Evolutionary conservation across 2,329 filamentous ascomycete genomes (phyloP).

Genomic region (Xylariales sp.): DNA sequence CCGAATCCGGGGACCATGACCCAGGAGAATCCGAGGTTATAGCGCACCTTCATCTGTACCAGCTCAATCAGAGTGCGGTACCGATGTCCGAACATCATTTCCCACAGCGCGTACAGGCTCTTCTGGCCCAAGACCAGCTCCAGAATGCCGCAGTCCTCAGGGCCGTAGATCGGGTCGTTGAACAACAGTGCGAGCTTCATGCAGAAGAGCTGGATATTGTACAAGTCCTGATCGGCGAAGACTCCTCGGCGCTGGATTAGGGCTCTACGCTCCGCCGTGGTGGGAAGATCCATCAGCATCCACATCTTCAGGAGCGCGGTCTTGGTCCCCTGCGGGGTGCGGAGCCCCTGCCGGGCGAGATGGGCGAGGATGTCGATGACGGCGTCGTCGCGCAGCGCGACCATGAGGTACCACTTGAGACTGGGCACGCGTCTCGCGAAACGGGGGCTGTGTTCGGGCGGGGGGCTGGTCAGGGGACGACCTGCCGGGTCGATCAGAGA

Average conservation of each 20-base stretch:
- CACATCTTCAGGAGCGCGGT: slow-evolving; percentile 61
- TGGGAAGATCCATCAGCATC: slow-evolving; percentile 65
- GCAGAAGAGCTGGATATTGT: slow-evolving; percentile 59
- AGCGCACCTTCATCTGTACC: slow-evolving; percentile 53
- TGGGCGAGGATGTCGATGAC: slow-evolving; percentile 59
- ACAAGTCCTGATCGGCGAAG: slow-evolving; percentile 58
- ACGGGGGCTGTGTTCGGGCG: neutral
- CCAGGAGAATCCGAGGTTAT: slow-evolving; percentile 39
- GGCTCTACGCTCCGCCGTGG: slow-evolving; percentile 47
- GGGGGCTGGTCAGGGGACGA: slow-evolving; percentile 7
- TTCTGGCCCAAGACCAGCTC: slow-evolving; percentile 58
- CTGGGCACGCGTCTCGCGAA: slow-evolving; percentile 43
- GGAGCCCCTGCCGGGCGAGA: slow-evolving; percentile 54
- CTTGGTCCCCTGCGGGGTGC: slow-evolving; percentile 44
- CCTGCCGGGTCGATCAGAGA: slow-evolving; percentile 12
- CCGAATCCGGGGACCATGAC: slow-evolving; percentile 17
- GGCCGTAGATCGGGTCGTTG: slow-evolving; percentile 56
- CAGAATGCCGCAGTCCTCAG: slow-evolving; percentile 44
- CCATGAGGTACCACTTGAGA: slow-evolving; percentile 64
- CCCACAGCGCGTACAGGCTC: slow-evolving; percentile 50
- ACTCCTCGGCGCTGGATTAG: slow-evolving; percentile 48
- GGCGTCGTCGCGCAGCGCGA: slow-evolving; percentile 52
- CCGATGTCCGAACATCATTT: slow-evolving; percentile 53
- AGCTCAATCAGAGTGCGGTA: slow-evolving; percentile 46
- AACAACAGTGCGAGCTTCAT: slow-evolving; percentile 69